Conservation (phyloP, 441 rosid genomes). For the Erodium texanum region DNA sequence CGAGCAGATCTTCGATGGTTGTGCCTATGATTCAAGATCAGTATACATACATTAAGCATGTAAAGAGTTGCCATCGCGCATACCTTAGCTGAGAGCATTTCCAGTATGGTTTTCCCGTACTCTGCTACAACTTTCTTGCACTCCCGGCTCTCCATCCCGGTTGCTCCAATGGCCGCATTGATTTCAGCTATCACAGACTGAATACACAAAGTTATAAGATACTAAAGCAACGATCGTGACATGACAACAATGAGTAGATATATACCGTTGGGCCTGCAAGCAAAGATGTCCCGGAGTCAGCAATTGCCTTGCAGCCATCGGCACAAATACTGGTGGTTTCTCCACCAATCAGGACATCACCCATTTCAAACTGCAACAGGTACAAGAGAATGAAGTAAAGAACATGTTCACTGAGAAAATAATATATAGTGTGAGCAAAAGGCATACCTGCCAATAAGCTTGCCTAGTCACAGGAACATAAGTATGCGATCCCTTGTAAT, state of each 20-base stretch:
- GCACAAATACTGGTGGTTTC: slow-evolving; percentile 56
- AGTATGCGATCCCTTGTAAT: slow-evolving; percentile 56
- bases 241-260: too few relatives aligned
- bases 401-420: slow-evolving; percentile 1
- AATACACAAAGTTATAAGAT: not conserved
- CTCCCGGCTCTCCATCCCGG: slow-evolving; percentile 53
- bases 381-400: slow-evolving; percentile 6
- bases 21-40: slow-evolving; percentile 26
- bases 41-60: not conserved
- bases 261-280: slow-evolving; percentile 73
- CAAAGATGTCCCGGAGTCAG: slow-evolving; percentile 77
- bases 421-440: not conserved
- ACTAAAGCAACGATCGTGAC: too few relatives aligned
- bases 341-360: slow-evolving; percentile 46
- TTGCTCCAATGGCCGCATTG: slow-evolving; percentile 73
- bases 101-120: slow-evolving; percentile 64
- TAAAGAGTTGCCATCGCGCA: not conserved
- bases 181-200: slow-evolving; percentile 66
- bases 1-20: slow-evolving; percentile 48
- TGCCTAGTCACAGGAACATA: slow-evolving; percentile 55
- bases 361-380: slow-evolving; percentile 63
- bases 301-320: slow-evolving; percentile 60
- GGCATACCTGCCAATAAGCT: slow-evolving; percentile 75
- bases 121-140: slow-evolving; percentile 62
- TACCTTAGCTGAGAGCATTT: slow-evolving; percentile 57